Conservation (phyloP, 2,329 filamentous ascomycete genomes). For the Balansia obtecta region DNA sequence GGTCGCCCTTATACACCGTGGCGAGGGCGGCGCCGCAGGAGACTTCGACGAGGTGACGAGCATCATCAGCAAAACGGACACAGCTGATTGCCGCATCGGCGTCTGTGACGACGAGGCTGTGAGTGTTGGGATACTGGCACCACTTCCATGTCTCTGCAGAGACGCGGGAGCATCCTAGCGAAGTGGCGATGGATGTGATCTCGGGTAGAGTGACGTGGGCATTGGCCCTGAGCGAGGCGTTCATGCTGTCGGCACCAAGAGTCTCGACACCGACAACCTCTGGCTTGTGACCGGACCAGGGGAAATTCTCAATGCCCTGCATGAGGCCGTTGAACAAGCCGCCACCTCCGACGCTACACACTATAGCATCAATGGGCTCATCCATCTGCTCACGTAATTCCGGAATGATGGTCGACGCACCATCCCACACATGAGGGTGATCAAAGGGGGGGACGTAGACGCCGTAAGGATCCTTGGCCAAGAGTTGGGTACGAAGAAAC, state of each 20-base stretch:
- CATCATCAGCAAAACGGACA: constrained; percentile 68
- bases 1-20: constrained; percentile 47
- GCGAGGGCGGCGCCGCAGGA: constrained; percentile 76
- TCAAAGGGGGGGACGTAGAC: constrained; percentile 63
- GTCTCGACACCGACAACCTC: constrained; percentile 67
- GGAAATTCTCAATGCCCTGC: constrained; percentile 46
- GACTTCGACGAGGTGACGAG: constrained; percentile 68
- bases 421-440: constrained; percentile 54
- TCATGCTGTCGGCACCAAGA: constrained; percentile 56
- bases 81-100: constrained; percentile 70
- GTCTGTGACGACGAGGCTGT: constrained; percentile 26
- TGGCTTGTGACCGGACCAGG: constrained; percentile 22
- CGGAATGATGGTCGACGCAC: constrained; percentile 46
- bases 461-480: constrained; percentile 36
- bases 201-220: constrained; percentile 49
- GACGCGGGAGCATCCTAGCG: constrained; percentile 62
- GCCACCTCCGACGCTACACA: constrained; percentile 72
- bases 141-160: constrained; percentile 56
- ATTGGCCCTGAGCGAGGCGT: constrained; percentile 44
- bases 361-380: constrained; percentile 50
- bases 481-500: constrained; percentile 46
- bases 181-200: constrained; percentile 67
- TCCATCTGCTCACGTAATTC: constrained; percentile 31
- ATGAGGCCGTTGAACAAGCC: constrained; percentile 68
- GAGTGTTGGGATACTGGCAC: constrained; percentile 30